Evolutionary conservation across 352 stramenopile species (phyloP), one percentile per base, ranked within the genome.

Genomic region (Globisporangium perplexum): DNA sequence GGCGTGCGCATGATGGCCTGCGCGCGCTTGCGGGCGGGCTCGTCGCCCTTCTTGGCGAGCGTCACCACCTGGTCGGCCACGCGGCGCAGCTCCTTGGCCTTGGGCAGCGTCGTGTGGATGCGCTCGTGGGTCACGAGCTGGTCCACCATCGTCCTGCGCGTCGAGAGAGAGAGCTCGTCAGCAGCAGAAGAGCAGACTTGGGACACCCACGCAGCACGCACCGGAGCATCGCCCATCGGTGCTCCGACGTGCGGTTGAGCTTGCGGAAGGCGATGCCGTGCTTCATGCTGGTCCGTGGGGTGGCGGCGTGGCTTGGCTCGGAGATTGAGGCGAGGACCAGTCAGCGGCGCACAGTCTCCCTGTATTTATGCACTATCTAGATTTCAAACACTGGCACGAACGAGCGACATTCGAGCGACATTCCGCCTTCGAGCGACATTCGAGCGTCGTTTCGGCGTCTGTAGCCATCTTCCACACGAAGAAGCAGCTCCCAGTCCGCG

Each of bases 61-160:
- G 89, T 97, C 51, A 99, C 83, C 50, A 99, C 93, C 70, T 98
- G 82, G 33, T 99, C 96, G 10, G 95, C 95, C 28, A 98, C 57
- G 33, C 83, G 82, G 48, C 88, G 82, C 43, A 99, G 69, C 79
- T 98, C 94, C 72, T 98, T 98, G 26, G 96, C 96, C 72, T 98
- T 98, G 36, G 95, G 88, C 20, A 98, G 72, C 47, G 96, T 99
- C 55, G 96, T 99, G 65, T 88, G 91, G 61, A 99, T 98, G 48
- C 96, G 90, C 68, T 99, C 96, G 69, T 98, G 94, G 62, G 98
- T 95, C 62, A 99, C 96, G 50, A 99, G 79, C 55, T 97, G 97
- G 55, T 94, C 98, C 47, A 98, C 89, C 83, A 98, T 97, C 41
- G 97, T 98, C 42, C 82, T 94, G 55, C 39, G 18, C n/a, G 49